Evolutionary conservation across 116 monocot genomes (phyloP), one percentile per base, ranked within the genome.

Genomic region (Cymodocea nodosa): DNA sequence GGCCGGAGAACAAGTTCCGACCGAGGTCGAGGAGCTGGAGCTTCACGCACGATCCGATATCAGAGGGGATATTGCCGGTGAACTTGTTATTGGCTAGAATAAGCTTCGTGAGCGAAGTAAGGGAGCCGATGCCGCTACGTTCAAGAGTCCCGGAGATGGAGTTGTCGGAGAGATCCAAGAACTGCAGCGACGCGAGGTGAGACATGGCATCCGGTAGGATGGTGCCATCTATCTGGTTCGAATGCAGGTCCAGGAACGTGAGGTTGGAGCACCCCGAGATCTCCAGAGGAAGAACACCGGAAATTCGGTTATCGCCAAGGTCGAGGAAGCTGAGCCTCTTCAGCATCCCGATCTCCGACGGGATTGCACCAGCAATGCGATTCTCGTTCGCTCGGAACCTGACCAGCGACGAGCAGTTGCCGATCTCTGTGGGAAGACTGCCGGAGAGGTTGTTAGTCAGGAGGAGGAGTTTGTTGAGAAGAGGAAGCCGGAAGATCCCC

Each of bases 271-370:
- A 93, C 3, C 78, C 80, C 9, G 84, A 67, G 24, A 93, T 78
- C 72, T 77, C 76, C 44, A 53, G 20, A 0, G 93, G 89, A 48
- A 93, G 70, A 5, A 49, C 6, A 1, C 93, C 89, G 19, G 65
- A 54, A 10, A 93, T 51, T 18, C 76, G 67, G 73, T 93, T 93
- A 16, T 77, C 65, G 1, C 84, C 76, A 22, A 93, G 84, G 59
- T 89, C 93, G 1, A 93, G 71, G 68, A 93, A 93, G 68, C 74
- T 89, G 71, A 93, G 82, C 23, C 80, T 84, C 63, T 73, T 83
- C 70, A 93, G 56, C 19, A 34, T 40, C 0, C 86, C 93, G 6
- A 89, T 82, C 86, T 86, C 89, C 49, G 70, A 63, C 13, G 89
- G 93, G 15, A 93, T 80, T 15, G 14, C 36, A 1, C 93, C 89